Evolutionary conservation across 176 grass and related monocot genomes (phyloP).

Genomic region (Zea luxurians): DNA sequence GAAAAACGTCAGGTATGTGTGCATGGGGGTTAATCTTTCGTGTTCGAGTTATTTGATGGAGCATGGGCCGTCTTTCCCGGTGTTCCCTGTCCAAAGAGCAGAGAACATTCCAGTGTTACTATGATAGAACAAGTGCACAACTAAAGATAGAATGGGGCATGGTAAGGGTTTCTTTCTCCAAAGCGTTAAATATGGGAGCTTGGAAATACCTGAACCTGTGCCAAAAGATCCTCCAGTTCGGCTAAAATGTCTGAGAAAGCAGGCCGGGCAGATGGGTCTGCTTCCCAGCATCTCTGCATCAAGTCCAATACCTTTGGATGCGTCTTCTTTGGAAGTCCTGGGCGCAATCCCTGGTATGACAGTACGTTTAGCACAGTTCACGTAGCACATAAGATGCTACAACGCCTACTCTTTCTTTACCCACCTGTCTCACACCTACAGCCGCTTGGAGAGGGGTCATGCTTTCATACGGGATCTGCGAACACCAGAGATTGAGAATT

Average conservation of each 20-base stretch:
- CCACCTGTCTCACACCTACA: conserved; percentile 85
- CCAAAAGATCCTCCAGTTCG: conserved; percentile 81
- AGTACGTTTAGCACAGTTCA: conserved; percentile 17
- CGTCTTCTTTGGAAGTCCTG: conserved; percentile 56
- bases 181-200: neutral
- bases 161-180: neutral
- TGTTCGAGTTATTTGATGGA: conserved; percentile 12
- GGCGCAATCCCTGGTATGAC: conserved; percentile 74
- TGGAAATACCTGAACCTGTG: conserved; percentile 67
- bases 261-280: conserved; percentile 64
- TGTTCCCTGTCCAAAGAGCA: conserved; percentile 37
- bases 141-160: neutral
- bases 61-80: conserved; percentile 28
- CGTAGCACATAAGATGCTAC: neutral
- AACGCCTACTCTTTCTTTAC: neutral
- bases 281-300: conserved; percentile 87
- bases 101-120: neutral
- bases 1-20: conserved; percentile 43
- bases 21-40: conserved; percentile 41
- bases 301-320: conserved; percentile 74
- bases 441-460: conserved; percentile 99
- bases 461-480: conserved; percentile 77
- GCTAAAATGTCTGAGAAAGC: conserved; percentile 67
- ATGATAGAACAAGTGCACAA: neutral
- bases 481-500: conserved; percentile 30